A percentile compares a stretch with the other conserved stretches of the same genome.
phyloP scores from a whole-genome alignment of 768 basidiomycete species.

The Sporobolomyces phaffii region DNA sequence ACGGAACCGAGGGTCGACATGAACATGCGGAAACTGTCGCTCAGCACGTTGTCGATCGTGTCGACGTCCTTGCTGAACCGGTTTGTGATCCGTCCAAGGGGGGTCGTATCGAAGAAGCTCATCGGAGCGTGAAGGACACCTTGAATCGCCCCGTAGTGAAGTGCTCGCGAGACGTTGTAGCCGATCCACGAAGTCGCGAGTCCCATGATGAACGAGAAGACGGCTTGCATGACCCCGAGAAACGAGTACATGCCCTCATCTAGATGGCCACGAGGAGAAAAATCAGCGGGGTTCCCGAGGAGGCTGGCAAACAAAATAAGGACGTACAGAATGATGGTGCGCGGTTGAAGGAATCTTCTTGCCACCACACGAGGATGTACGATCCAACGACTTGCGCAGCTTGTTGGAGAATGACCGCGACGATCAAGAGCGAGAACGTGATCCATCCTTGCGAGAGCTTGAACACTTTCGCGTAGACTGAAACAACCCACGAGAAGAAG shows the following conservation, averaged over 20 bases:
- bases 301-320: not conserved
- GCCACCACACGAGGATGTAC: constrained; percentile 76
- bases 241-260: constrained; percentile 39
- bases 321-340: constrained; percentile 60
- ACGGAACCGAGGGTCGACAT: constrained; percentile 55
- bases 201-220: constrained; percentile 62
- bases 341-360: constrained; percentile 59
- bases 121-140: constrained; percentile 78
- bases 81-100: constrained; percentile 45
- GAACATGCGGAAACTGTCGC: constrained; percentile 70
- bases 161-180: constrained; percentile 65
- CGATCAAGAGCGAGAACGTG: constrained; percentile 61
- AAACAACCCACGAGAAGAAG: constrained; percentile 44
- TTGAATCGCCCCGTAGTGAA: constrained; percentile 62
- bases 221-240: constrained; percentile 57
- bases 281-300: not conserved
- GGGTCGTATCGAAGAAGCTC: constrained; percentile 73
- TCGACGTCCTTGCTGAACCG: constrained; percentile 56
- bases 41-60: constrained; percentile 64
- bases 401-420: constrained; percentile 63
- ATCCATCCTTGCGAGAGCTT: constrained; percentile 62
- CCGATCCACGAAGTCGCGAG: constrained; percentile 55
- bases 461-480: constrained; percentile 55
- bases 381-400: constrained; percentile 64
- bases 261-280: not conserved